Percentiles rank a stretch among this genome's conserved stretches.
phyloP scores from a whole-genome alignment of 2,329 filamentous ascomycete species.

The Leptographium flavum region DNA sequence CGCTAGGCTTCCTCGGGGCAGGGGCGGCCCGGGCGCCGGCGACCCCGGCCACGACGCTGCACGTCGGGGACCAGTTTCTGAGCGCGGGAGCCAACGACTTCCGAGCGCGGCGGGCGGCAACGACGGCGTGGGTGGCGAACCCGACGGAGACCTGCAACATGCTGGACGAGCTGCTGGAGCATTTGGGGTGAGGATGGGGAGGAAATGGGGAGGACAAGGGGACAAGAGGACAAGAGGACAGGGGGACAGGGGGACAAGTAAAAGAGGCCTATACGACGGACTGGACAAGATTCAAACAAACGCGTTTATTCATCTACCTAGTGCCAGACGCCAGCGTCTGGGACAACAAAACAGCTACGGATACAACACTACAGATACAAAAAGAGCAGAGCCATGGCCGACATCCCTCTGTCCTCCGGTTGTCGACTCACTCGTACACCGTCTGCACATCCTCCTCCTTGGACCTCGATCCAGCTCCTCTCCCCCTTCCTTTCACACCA shows the following conservation, averaged over 20 bases:
- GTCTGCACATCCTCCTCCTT: not conserved
- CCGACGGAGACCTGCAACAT: constrained; percentile 81
- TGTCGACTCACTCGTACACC: too few species aligned
- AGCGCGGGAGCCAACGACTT: constrained; percentile 95
- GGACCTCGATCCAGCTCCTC: not conserved
- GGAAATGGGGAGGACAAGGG: constrained; percentile 15
- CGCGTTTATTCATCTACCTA: too few species aligned
- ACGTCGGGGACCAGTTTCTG: constrained; percentile 94
- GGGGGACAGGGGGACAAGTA: not conserved
- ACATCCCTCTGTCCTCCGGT: too few species aligned
- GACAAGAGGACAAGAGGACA: not conserved
- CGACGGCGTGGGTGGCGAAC: constrained; percentile 93
- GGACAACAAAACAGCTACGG: too few species aligned
- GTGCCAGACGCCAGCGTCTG: too few species aligned
- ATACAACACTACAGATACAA: too few species aligned
- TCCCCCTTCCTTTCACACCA: not conserved
- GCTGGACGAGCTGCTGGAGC: constrained; percentile 62
- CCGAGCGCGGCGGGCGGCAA: constrained; percentile 81
- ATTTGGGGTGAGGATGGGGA: too few species aligned
- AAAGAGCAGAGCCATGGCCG: too few species aligned
- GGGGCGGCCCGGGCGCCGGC: not conserved
- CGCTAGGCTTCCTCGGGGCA: constrained; percentile 6
- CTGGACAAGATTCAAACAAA: too few species aligned
- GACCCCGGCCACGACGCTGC: constrained; percentile 43
- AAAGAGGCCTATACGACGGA: too few species aligned